Percentiles rank a stretch among this genome's conserved stretches.
Evolutionary conservation across 176 grass and related monocot species (phyloP).

Genomic region (Oryza glaberrima): DNA sequence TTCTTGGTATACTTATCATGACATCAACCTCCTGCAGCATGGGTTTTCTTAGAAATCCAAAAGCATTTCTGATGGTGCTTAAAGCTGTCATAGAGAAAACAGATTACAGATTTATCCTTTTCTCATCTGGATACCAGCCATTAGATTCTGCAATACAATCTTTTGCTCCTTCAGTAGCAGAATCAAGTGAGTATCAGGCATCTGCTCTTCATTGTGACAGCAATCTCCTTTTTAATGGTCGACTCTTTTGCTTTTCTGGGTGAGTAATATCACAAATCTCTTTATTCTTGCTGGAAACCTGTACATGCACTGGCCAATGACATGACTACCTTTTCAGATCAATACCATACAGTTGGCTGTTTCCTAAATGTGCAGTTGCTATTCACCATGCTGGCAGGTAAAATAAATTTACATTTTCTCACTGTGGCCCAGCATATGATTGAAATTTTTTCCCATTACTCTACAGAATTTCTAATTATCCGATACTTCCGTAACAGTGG

Average conservation of each 20-base stretch:
- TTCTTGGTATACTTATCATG: conserved; percentile 22
- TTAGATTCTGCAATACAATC: conserved; percentile 70
- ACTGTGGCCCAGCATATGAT: background rate
- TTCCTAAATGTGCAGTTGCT: conserved; percentile 65
- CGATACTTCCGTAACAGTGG: conserved; percentile 60
- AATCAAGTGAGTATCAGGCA: conserved; percentile 26
- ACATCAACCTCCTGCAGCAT: conserved; percentile 61
- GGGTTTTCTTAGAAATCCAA: conserved; percentile 91
- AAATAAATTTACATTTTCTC: conserved; percentile 7
- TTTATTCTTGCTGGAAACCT: conserved; percentile 21
- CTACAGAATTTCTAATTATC: conserved; percentile 12
- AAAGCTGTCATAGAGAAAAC: conserved; percentile 67
- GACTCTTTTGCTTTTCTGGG: conserved; percentile 89
- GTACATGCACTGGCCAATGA: conserved; percentile 7
- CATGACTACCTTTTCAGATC: conserved; percentile 53
- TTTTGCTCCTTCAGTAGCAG: conserved; percentile 46
- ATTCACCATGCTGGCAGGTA: conserved; percentile 95
- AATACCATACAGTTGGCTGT: conserved; percentile 90
- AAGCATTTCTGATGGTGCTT: conserved; percentile 74
- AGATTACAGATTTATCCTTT: conserved; percentile 70
- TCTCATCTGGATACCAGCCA: conserved; percentile 77
- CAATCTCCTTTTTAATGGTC: conserved; percentile 62
- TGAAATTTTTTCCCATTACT: background rate
- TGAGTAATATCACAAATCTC: conserved; percentile 35
- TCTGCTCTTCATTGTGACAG: conserved; percentile 29